Percentiles rank a stretch among this genome's conserved stretches.
These are phyloP conservation scores for Lathyrus aphaca DNA, from an alignment of 306 rosid genomes.

Conservation along the genomic window DNA sequence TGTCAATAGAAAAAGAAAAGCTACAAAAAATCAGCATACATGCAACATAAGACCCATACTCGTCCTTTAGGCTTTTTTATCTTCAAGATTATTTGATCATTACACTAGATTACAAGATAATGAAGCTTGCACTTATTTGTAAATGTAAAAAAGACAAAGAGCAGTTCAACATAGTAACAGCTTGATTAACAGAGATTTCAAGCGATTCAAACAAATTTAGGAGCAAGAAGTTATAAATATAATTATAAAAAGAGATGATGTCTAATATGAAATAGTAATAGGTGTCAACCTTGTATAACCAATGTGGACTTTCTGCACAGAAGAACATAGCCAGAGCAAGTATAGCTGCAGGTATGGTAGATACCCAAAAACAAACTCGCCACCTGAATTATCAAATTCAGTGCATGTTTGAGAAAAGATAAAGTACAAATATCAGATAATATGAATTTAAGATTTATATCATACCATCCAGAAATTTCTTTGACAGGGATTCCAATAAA, in stretches of 20 bases:
- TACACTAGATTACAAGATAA: slow-evolving; percentile 7
- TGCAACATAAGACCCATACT: neutral
- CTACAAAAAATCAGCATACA: slow-evolving; percentile 27
- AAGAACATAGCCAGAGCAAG: slow-evolving; percentile 74
- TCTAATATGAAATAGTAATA: slow-evolving; percentile 33
- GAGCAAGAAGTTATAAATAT: slow-evolving; percentile 15
- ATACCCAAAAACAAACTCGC: slow-evolving; percentile 93
- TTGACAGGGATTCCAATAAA: slow-evolving; percentile 91
- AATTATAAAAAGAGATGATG: neutral
- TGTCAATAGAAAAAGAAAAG: neutral
- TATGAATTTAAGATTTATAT: slow-evolving; percentile 24
- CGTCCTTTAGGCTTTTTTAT: slow-evolving; percentile 4
- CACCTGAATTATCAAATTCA: slow-evolving; percentile 67
- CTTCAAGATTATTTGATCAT: slow-evolving; percentile 3
- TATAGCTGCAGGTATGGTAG: slow-evolving; percentile 79
- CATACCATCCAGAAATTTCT: slow-evolving; percentile 83
- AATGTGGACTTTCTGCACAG: slow-evolving; percentile 94
- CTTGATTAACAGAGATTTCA: slow-evolving; percentile 33
- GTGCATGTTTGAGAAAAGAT: slow-evolving; percentile 36
- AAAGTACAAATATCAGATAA: slow-evolving; percentile 27
- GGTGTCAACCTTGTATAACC: slow-evolving; percentile 79
- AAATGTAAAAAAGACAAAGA: slow-evolving; percentile 15
- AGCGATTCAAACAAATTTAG: slow-evolving; percentile 22
- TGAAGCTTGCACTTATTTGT: slow-evolving; percentile 18
- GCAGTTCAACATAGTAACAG: slow-evolving; percentile 17